Conservation (phyloP, 495 filamentous ascomycete species). For the Penicillium maclennaniae region DNA sequence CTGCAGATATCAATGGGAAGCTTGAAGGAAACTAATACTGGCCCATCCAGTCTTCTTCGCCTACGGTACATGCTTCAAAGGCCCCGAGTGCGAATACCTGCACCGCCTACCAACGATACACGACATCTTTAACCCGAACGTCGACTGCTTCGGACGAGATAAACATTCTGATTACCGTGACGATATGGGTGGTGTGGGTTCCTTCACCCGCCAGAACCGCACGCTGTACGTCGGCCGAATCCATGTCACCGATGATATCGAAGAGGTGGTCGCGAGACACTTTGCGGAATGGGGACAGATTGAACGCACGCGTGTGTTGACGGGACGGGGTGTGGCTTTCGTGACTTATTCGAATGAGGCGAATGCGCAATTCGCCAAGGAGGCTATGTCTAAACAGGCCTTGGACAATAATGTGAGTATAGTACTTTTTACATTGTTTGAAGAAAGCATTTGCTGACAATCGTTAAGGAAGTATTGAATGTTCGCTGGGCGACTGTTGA, state of each 20-base stretch:
- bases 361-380: slow-evolving; percentile 81
- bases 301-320: slow-evolving; percentile 87
- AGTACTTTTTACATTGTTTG: neutral
- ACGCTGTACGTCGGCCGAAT: slow-evolving; percentile 92
- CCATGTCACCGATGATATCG: slow-evolving; percentile 95
- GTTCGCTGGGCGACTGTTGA: slow-evolving; percentile 96
- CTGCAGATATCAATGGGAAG: neutral
- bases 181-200: slow-evolving; percentile 95
- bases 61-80: slow-evolving; percentile 74
- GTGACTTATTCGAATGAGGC: slow-evolving; percentile 64
- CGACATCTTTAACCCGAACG: slow-evolving; percentile 83
- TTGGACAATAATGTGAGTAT: slow-evolving; percentile 63
- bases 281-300: slow-evolving; percentile 93
- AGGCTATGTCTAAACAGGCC: slow-evolving; percentile 84
- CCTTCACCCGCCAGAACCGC: slow-evolving; percentile 84
- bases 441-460: neutral
- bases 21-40: neutral
- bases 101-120: slow-evolving; percentile 80
- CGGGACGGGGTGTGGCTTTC: slow-evolving; percentile 83
- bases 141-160: slow-evolving; percentile 82
- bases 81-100: slow-evolving; percentile 89
- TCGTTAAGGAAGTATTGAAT: slow-evolving; percentile 70
- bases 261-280: slow-evolving; percentile 91
- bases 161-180: slow-evolving; percentile 20
- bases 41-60: slow-evolving; percentile 66